A percentile compares a stretch with the other conserved stretches of the same genome.
Evolutionary conservation across 2,329 filamentous ascomycete genomes (phyloP).

Genomic region (Diplodia corticola): DNA sequence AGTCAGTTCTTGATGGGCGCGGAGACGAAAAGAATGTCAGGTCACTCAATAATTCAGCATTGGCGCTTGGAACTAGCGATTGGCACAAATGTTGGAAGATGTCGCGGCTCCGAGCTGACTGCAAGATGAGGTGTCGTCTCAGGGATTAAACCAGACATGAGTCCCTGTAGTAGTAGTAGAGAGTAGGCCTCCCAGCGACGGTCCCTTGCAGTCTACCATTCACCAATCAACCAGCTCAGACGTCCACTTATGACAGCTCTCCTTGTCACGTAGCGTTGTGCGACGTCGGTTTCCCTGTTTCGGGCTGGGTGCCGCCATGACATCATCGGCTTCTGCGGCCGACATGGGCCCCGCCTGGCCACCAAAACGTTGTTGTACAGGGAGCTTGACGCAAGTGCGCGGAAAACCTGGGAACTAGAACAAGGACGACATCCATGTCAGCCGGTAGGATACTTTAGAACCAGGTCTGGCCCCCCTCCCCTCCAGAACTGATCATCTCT

Average conservation of each 20-base stretch:
- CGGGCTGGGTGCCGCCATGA: constrained; percentile 6
- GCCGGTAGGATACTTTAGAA: neutral
- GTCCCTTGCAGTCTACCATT: neutral
- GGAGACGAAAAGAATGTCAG: constrained; percentile 12
- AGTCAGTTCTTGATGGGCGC: neutral
- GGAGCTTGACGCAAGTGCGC: neutral
- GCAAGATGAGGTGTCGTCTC: neutral
- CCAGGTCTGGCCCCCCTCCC: no score
- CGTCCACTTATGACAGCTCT: neutral
- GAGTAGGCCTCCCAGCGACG: neutral
- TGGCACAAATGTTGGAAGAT: neutral
- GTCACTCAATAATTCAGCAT: constrained; percentile 7
- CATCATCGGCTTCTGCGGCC: constrained; percentile 17
- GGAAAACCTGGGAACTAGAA: neutral
- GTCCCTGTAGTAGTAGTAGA: neutral
- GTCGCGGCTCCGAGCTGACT: neutral
- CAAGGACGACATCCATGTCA: constrained; percentile 8
- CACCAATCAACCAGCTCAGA: neutral
- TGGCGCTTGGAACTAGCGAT: neutral
- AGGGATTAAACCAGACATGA: neutral
- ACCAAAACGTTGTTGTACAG: neutral
- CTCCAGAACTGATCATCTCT: no score
- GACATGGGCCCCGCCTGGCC: neutral
- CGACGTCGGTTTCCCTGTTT: constrained; percentile 7
- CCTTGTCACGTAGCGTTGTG: neutral